Conservation (phyloP, 1,284 basidiomycete species). For the Apiotrichum sp. region DNA sequence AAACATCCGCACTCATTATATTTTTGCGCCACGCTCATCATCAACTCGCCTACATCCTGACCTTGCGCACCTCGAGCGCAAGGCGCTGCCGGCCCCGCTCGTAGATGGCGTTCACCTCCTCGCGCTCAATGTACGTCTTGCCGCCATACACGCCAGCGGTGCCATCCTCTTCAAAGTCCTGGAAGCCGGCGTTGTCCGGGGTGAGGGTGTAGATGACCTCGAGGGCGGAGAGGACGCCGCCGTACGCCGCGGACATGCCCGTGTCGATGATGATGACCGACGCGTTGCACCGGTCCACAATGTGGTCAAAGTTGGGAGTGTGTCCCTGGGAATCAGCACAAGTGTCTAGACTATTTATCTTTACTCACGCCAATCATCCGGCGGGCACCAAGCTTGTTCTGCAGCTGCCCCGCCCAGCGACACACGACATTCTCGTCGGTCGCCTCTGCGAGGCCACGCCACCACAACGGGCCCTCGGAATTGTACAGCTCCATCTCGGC, state of each 20-base stretch:
- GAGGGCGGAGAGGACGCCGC: conserved; percentile 79
- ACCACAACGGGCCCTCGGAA: conserved; percentile 78
- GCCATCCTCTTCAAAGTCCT: not conserved
- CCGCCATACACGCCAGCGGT: conserved; percentile 9
- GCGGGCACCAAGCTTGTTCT: conserved; percentile 66
- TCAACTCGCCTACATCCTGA: not conserved
- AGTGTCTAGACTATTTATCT: not conserved
- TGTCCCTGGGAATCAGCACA: conserved; percentile 55
- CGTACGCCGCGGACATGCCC: conserved; percentile 90
- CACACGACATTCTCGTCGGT: conserved; percentile 56
- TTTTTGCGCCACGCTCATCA: too few species aligned
- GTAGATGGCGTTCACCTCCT: conserved; percentile 73
- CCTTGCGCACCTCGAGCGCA: conserved; percentile 26
- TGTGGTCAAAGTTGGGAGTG: conserved; percentile 79
- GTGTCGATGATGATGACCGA: conserved; percentile 85
- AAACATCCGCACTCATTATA: too few species aligned
- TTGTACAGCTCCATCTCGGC: conserved; percentile 68
- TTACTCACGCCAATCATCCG: conserved; percentile 65
- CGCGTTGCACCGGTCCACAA: conserved; percentile 73
- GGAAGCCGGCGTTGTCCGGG: not conserved
- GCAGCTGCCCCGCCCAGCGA: conserved; percentile 60
- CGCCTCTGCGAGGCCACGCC: conserved; percentile 68
- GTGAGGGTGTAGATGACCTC: conserved; percentile 72
- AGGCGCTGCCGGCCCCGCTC: conserved; percentile 34
- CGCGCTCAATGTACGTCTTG: conserved; percentile 62